Base-by-base conservation (phyloP, 768 basidiomycete genomes). In the Russula sp. region DNA sequence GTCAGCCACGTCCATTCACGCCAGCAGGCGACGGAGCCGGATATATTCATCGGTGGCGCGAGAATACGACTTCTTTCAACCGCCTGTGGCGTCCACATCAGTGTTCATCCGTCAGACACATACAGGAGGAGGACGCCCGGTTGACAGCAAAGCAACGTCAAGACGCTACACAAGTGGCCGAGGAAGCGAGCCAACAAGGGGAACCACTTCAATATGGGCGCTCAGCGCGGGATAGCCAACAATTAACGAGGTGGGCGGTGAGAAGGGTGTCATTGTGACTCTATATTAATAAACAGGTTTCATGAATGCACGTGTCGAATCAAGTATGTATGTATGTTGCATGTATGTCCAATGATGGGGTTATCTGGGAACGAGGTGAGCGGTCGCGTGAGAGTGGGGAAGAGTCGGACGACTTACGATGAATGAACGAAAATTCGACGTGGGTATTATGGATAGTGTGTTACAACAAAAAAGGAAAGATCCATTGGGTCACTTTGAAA, bases 251-350 rank as follows among this genome's bases (percentile, higher is more conserved):
- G 46, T 43, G 7, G 54, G 52, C 45, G 47, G 58, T 36, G 36
- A 55, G 52, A 61, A 59, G 57, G 25, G 50, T 56, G 52, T 53
- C 52, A 63, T 53, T 53, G 47, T 39, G 52, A 20, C 42, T 63
- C 62, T 63, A 57, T 63, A 63, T 63, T 63, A 63, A 59, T 63
- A 63, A 63, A 59, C 62, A 63, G 51, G n/a, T 57, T 63, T 48
- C 45, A 58, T 58, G 61, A 25, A 63, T 63, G 62, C 52, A 59
- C 54, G 57, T 49, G 62, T 59, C 57, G 61, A 59, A 46, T 38
- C 46, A 63, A 52, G 61, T 53, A 58, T 63, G 58, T 63, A 58
- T 62, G 59, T 60, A 58, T 58, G 57, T 18, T 42, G 53, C 41
- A 50, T 58, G 57, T 58, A 54, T 54, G 52, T 32, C 46, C 50